These are phyloP conservation scores for Citrus hindsii DNA, from an alignment of 345 rosid species.

Conservation along the genomic window DNA sequence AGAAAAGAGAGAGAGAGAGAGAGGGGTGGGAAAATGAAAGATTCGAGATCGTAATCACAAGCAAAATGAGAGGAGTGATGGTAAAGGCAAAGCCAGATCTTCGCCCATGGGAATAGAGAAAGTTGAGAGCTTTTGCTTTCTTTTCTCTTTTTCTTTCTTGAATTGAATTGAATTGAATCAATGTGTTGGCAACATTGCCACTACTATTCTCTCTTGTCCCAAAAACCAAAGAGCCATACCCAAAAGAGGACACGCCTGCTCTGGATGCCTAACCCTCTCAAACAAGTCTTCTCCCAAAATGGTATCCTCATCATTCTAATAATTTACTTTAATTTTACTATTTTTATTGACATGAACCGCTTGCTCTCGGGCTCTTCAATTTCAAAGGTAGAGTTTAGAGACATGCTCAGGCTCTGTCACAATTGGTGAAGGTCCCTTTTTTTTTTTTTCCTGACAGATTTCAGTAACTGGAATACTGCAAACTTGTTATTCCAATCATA, in stretches of 20 bases:
- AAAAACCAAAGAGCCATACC: background rate
- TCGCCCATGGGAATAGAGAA: conserved; percentile 56
- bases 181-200: background rate
- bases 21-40: conserved; percentile 24
- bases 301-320: background rate
- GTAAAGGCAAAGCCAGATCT: conserved; percentile 40
- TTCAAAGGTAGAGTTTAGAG: background rate
- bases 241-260: background rate
- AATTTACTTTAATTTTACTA: background rate
- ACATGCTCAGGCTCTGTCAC: background rate
- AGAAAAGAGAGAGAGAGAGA: background rate
- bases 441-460: too few relatives aligned
- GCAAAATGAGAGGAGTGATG: conserved; percentile 29
- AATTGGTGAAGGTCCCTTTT: background rate
- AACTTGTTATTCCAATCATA: too few relatives aligned
- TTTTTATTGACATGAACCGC: background rate
- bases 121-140: conserved; percentile 43
- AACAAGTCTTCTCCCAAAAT: background rate
- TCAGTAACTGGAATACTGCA: too few relatives aligned
- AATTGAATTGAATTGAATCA: conserved; percentile 17
- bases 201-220: conserved; percentile 7
- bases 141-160: background rate
- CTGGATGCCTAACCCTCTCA: conserved; percentile 7
- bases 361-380: background rate
- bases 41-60: conserved; percentile 52